These are phyloP conservation scores for Phaeomoniella chlamydospora DNA, from an alignment of 2,329 filamentous ascomycete species.

Conservation along the genomic window DNA sequence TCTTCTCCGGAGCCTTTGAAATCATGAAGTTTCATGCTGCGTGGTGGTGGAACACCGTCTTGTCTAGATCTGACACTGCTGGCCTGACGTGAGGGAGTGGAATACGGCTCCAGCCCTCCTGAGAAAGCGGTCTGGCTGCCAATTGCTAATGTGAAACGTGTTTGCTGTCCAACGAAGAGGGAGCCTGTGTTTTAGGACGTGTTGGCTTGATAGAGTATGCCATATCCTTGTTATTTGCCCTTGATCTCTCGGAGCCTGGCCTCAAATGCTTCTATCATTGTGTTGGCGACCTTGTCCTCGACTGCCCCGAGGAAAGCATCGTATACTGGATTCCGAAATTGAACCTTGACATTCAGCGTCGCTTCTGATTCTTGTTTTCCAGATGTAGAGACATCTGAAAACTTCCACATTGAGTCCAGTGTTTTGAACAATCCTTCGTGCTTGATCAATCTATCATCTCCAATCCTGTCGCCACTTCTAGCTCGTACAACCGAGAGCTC, in stretches of 20 bases:
- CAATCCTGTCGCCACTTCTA: conserved; percentile 30
- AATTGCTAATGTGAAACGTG: too few relatives aligned
- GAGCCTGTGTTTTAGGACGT: too few relatives aligned
- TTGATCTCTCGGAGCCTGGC: conserved; percentile 53
- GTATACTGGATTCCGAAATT: conserved; percentile 82
- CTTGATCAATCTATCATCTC: conserved; percentile 52
- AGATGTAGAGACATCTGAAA: conserved; percentile 18
- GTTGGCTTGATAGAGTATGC: too few relatives aligned
- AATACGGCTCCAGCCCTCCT: too few relatives aligned
- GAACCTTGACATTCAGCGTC: conserved; percentile 59
- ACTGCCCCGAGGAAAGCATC: conserved; percentile 66
- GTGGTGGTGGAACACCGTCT: too few relatives aligned
- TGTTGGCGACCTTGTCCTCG: conserved; percentile 66
- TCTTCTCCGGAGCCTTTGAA: too few relatives aligned
- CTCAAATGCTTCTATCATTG: conserved; percentile 93
- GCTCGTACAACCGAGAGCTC: conserved; percentile 58
- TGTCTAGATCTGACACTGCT: too few relatives aligned
- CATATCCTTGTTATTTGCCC: too few relatives aligned
- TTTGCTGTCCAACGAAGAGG: too few relatives aligned
- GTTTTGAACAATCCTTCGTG: conserved; percentile 29
- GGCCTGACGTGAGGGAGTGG: too few relatives aligned
- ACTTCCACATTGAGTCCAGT: conserved; percentile 27
- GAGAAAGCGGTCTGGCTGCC: too few relatives aligned
- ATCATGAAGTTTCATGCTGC: too few relatives aligned
- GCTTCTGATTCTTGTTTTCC: conserved; percentile 14